These are phyloP conservation scores for Xylaria sp. DNA, from an alignment of 2,329 filamentous ascomycete species.

Conservation along the genomic window DNA sequence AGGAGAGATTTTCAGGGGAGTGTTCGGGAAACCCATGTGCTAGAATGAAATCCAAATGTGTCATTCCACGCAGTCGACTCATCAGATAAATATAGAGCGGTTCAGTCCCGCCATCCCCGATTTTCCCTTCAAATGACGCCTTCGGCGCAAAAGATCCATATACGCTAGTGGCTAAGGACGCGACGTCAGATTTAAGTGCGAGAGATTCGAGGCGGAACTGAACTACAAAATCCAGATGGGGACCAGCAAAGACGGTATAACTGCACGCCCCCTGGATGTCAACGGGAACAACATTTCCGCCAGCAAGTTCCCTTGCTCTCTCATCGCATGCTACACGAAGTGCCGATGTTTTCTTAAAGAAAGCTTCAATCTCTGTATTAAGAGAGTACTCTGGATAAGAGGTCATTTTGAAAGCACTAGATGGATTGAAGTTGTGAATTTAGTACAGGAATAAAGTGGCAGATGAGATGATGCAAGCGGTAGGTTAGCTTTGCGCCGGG, in stretches of 20 bases:
- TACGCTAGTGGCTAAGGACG: slow-evolving; percentile 3
- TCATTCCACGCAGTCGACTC: slow-evolving; percentile 15
- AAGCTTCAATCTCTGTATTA: background rate
- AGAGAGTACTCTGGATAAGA: too few species aligned
- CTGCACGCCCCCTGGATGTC: slow-evolving; percentile 20
- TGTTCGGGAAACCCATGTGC: slow-evolving; percentile 10
- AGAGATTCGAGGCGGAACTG: slow-evolving; percentile 29
- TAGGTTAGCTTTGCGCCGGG: too few species aligned
- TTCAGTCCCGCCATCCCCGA: slow-evolving; percentile 20
- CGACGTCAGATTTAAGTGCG: slow-evolving; percentile 7
- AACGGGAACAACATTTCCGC: slow-evolving; percentile 16
- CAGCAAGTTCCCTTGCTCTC: slow-evolving; percentile 15
- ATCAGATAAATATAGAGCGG: slow-evolving; percentile 14
- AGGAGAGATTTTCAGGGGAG: slow-evolving; percentile 5
- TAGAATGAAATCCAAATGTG: slow-evolving; percentile 17
- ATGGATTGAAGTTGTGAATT: too few species aligned
- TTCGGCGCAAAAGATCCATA: slow-evolving; percentile 17
- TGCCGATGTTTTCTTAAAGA: slow-evolving; percentile 21
- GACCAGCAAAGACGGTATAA: slow-evolving; percentile 29
- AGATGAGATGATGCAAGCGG: too few species aligned
- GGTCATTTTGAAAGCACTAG: too few species aligned
- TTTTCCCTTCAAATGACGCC: slow-evolving; percentile 20
- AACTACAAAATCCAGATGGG: slow-evolving; percentile 11
- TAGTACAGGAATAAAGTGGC: too few species aligned
- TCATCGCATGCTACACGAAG: slow-evolving; percentile 12